Evolutionary conservation across 2,329 filamentous ascomycete genomes (phyloP).

Genomic region (Beauveria australis): DNA sequence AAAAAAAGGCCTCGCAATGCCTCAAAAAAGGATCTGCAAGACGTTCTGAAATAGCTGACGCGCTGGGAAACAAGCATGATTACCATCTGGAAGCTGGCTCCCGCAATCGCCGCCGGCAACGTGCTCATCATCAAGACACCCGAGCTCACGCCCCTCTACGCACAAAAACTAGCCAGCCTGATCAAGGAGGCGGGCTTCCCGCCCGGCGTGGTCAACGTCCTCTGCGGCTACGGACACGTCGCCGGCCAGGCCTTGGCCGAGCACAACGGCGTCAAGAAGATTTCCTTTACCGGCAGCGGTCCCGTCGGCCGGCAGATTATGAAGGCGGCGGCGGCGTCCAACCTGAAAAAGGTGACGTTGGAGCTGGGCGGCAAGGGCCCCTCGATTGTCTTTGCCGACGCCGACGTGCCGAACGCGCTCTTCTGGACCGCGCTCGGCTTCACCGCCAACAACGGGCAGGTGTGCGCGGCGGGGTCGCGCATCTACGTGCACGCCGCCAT

Average conservation of each 20-base stretch:
- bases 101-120: constrained; percentile 55
- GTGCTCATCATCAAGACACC: constrained; percentile 53
- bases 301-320: constrained; percentile 59
- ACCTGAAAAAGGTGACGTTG: constrained; percentile 49
- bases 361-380: constrained; percentile 55
- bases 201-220: constrained; percentile 62
- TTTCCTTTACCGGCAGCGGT: constrained; percentile 68
- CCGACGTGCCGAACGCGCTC: constrained; percentile 32
- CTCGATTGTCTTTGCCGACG: constrained; percentile 51
- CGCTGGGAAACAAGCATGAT: neutral
- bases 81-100: constrained; percentile 63
- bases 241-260: constrained; percentile 58
- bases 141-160: constrained; percentile 53
- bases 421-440: constrained; percentile 16
- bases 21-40: neutral
- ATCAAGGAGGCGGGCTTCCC: constrained; percentile 66
- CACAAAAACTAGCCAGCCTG: constrained; percentile 53
- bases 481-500: constrained; percentile 49
- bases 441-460: constrained; percentile 45
- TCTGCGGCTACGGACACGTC: constrained; percentile 55
- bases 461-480: constrained; percentile 51
- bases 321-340: constrained; percentile 52
- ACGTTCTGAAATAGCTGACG: neutral
- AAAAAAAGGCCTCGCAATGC: neutral
- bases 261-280: constrained; percentile 59